Evolutionary conservation across 345 rosid species (phyloP).

Genomic region (Schrenkiella parvula): DNA sequence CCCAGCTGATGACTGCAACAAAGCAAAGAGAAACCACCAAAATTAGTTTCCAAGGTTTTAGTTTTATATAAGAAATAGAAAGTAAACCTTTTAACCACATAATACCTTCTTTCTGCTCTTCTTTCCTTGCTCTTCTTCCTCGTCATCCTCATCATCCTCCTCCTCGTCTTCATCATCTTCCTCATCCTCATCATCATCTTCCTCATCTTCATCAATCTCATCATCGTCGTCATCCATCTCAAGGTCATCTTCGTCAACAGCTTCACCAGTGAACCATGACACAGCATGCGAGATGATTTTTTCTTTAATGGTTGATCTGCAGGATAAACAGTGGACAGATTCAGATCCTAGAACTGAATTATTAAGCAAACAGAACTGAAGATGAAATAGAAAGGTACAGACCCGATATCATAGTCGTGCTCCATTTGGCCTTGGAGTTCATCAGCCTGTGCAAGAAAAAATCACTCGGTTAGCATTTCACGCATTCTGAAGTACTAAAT

Average conservation of each 20-base stretch:
- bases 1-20: constrained; percentile 50
- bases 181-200: constrained; percentile 38
- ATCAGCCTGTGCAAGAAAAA: constrained; percentile 59
- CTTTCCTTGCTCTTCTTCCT: constrained; percentile 31
- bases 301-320: constrained; percentile 81
- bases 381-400: constrained; percentile 13
- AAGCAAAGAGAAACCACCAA: constrained; percentile 16
- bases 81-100: neutral
- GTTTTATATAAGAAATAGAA: neutral
- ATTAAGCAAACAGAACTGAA: neutral
- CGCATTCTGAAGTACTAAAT: neutral
- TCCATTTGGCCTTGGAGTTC: constrained; percentile 96
- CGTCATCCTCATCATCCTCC: constrained; percentile 54
- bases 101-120: constrained; percentile 3
- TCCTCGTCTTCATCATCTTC: constrained; percentile 56
- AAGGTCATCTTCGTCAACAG: constrained; percentile 61
- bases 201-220: constrained; percentile 41
- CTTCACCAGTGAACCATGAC: constrained; percentile 99
- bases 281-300: constrained; percentile 93
- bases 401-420: constrained; percentile 97
- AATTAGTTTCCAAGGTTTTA: neutral
- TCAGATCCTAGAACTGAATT: neutral
- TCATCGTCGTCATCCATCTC: constrained; percentile 53
- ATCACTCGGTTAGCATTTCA: neutral
- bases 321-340: neutral